These are phyloP conservation scores for Cicer chorassanicum DNA, from an alignment of 306 rosid genomes.

Conservation along the genomic window DNA sequence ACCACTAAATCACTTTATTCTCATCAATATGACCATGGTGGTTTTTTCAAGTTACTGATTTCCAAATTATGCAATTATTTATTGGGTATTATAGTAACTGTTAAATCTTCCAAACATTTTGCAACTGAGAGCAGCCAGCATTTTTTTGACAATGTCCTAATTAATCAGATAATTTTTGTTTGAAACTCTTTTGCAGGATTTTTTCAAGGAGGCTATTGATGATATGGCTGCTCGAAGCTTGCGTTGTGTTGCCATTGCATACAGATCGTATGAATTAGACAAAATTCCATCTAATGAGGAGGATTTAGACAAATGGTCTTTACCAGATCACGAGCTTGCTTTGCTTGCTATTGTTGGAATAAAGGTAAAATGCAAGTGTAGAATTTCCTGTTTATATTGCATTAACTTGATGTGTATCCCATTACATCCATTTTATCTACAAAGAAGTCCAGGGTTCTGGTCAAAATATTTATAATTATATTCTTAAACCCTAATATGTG, in stretches of 20 bases:
- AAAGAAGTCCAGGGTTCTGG: slow-evolving; percentile 3
- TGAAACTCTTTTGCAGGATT: slow-evolving; percentile 54
- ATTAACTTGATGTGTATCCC: slow-evolving; percentile 28
- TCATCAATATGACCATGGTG: slow-evolving; percentile 33
- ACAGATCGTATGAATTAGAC: slow-evolving; percentile 68
- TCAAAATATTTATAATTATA: slow-evolving; percentile 6
- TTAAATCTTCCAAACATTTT: slow-evolving; percentile 7
- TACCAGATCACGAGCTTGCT: slow-evolving; percentile 82
- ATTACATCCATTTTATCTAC: slow-evolving; percentile 13
- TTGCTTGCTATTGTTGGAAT: slow-evolving; percentile 94
- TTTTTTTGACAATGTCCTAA: slow-evolving; percentile 17
- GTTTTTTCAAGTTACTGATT: slow-evolving; percentile 35
- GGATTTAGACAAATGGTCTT: slow-evolving; percentile 70
- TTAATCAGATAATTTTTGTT: slow-evolving; percentile 23
- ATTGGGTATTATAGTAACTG: slow-evolving; percentile 17
- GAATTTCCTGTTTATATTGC: slow-evolving; percentile 38
- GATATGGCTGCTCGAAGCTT: slow-evolving; percentile 90
- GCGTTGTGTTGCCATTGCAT: slow-evolving; percentile 96
- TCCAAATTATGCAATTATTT: slow-evolving; percentile 27
- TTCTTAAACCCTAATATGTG: slow-evolving; percentile 9
- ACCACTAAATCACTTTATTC: slow-evolving; percentile 22
- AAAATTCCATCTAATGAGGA: slow-evolving; percentile 74
- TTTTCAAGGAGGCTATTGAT: slow-evolving; percentile 68
- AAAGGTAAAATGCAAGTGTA: slow-evolving; percentile 63
- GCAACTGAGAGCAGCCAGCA: slow-evolving; percentile 5